Base-by-base conservation (phyloP, 441 rosid species). In the Croton setiger region DNA sequence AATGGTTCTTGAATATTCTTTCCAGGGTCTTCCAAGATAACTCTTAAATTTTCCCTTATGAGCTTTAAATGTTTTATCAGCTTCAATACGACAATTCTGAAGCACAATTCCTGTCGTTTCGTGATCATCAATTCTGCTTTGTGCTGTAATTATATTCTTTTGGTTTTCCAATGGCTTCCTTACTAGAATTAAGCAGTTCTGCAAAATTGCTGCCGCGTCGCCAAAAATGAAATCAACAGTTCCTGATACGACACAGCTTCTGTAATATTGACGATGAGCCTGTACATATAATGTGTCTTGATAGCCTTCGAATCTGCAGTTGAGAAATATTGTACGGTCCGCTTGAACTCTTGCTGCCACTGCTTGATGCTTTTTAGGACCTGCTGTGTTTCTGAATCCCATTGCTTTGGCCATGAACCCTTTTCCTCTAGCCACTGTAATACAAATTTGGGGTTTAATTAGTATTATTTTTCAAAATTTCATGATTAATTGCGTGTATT, bases 181-280 rank as follows among this genome's bases (percentile, higher is more conserved):
- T 10, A 84, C 62, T 5, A 66, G 51, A 27, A 92, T 79, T 54
- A 67, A 68, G 73, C 92, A 89, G 81, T 88, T 92, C 58, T 92
- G 97, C 67, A 92, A 84, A 56, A 92, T 23, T 0, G 88, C 87
- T 0, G 96, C 70, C 0, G 96, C 94, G 15, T 89, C 91, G 0
- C 97, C 94, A 0, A 89, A 92, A 70, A 92, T 88, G 79, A 92
- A 89, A 76, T 92, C 98, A 10, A 88, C 21, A 0, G 94, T 89
- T 5, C 94, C 94, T 0, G 76, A 3, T 3, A 92, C 75, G 23
- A 87, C 84, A 23, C 92, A 89, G 66, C 86, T 81, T 48, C 85
- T 67, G 68, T 86, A 92, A 80, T 72, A 89, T 55, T 92, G 94
- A 6, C 94, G 85, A 55, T 88, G 94, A 2, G 89, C 71, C 56